Evolutionary conservation across 2,329 filamentous ascomycete genomes (phyloP), one percentile per base, ranked within the genome.

Genomic region (Colletotrichum sp.): DNA sequence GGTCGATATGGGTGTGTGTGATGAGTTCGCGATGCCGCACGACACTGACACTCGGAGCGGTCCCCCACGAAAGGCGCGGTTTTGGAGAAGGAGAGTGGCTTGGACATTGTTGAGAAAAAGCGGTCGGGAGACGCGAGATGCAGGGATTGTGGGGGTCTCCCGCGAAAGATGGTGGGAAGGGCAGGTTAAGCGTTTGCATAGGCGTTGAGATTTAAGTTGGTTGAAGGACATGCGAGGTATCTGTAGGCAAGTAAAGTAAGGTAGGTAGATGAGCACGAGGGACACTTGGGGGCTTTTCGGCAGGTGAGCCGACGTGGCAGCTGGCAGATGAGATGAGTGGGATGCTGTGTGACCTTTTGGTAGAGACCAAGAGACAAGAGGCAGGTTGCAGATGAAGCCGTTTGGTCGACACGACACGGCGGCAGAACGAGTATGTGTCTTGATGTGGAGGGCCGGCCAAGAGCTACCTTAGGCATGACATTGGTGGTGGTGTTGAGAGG

Each of bases 31-130:
- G 57, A 75, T 68, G 64, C 70, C 39, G 32, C 64, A 44, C 25
- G 48, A 65, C 44, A 36, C 32, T 65, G 48, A 65, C 44, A 36
- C 32, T 65, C 15, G 34, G 34, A 60, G 32, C 25, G 8, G 25
- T n/a, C 57, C 74, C 59, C 70, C 55, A 68, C 57, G 64, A 66
- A 22, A 64, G 64, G 55, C 25, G n/a, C 36, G 44, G 57, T 48
- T 68, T n/a, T 75, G 44, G 63, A 48, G 63, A 63, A 68, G 34
- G 44, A 27, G 30, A 34, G 57, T 75, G 64, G 64, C 57, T 68
- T 65, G 74, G 27, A 34, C 22, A 52, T 32, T 76, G 70, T 76
- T 74, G 74, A 76, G 70, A 48, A 66, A 64, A 75, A 59, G 70
- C 64, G 70, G 64, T 69, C 72, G 68, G 63, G 57, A 60, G 63